Evolutionary conservation across 2,329 filamentous ascomycete genomes (phyloP).

Genomic region (Alternaria postmessia): DNA sequence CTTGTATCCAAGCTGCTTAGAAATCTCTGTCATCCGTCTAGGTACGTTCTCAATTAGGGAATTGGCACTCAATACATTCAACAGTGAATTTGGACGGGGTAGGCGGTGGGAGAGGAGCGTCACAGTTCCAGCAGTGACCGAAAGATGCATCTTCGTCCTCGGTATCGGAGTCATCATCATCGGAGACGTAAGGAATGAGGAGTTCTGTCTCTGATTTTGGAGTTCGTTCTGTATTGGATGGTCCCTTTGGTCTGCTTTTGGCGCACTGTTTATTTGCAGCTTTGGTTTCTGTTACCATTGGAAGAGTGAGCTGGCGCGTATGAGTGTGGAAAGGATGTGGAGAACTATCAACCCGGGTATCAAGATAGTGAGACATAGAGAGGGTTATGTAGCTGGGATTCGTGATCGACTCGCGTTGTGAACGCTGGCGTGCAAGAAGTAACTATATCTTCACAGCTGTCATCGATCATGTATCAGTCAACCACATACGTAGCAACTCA

Average conservation of each 20-base stretch:
- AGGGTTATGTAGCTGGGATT: background rate
- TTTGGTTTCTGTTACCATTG: background rate
- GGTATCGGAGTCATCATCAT: background rate
- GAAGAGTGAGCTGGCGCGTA: background rate
- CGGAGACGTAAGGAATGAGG: background rate
- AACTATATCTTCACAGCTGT: background rate
- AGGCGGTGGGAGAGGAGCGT: background rate
- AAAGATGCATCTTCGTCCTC: background rate
- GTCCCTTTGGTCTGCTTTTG: background rate
- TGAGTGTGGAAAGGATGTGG: background rate
- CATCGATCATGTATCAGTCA: background rate
- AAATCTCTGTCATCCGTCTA: background rate
- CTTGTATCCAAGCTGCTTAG: background rate
- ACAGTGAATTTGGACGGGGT: background rate
- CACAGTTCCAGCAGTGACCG: conserved; percentile 17
- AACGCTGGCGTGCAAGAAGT: background rate
- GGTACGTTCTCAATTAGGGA: conserved; percentile 4
- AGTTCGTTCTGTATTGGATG: background rate
- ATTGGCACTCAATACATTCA: conserved; percentile 8
- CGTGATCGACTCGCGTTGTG: background rate
- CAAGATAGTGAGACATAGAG: background rate
- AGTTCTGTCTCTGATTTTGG: background rate
- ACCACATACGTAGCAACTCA: background rate
- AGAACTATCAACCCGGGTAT: background rate
- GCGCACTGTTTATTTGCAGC: background rate